Percentiles rank a stretch among this genome's conserved stretches.
phyloP scores from a whole-genome alignment of 331 rosid species.

The Phaseolus coccineus region DNA sequence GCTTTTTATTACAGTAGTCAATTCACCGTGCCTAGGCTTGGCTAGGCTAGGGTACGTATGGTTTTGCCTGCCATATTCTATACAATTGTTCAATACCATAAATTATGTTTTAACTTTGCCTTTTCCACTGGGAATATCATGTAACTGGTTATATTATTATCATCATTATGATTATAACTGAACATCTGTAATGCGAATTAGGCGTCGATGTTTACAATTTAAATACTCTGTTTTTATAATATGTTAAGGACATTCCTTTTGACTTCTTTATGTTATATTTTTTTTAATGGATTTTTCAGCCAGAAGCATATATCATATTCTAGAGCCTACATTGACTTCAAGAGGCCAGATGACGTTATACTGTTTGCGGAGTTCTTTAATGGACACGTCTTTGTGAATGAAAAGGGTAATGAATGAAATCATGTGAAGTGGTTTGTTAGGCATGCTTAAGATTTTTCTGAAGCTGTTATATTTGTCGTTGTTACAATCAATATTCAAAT shows the following conservation, averaged over 20 bases:
- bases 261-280: not conserved
- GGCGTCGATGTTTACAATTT: not conserved
- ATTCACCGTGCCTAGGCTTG: not conserved
- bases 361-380: conserved; percentile 62
- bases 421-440: conserved; percentile 36
- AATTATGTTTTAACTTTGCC: not conserved
- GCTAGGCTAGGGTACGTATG: not conserved
- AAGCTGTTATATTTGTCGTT: conserved; percentile 12
- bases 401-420: conserved; percentile 54
- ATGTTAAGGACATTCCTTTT: conserved; percentile 19
- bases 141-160: not conserved
- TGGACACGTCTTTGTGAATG: conserved; percentile 61
- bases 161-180: not conserved
- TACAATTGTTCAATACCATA: not conserved
- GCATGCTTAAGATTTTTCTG: conserved; percentile 21
- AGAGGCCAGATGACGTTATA: conserved; percentile 61
- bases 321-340: conserved; percentile 68
- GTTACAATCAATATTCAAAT: not conserved
- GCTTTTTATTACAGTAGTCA: not conserved
- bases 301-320: conserved; percentile 53
- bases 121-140: not conserved
- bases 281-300: conserved; percentile 52
- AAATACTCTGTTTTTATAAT: not conserved
- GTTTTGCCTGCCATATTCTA: not conserved
- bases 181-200: not conserved